phyloP scores from a whole-genome alignment of 495 filamentous ascomycete species.

The Podospora comata region DNA sequence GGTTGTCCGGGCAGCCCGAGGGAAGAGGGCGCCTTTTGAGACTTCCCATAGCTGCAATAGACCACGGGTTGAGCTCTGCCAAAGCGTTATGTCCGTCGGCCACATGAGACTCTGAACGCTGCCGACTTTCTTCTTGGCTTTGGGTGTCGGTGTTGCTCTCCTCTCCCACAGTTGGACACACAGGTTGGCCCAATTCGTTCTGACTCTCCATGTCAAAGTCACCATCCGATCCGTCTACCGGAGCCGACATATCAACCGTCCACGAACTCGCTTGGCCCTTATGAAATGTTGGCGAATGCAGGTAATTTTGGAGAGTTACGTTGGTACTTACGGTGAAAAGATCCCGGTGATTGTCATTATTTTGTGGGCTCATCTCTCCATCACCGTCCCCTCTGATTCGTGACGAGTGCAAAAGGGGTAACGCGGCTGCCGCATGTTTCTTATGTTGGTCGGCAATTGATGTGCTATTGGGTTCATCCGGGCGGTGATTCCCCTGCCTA shows the following conservation, averaged over 20 bases:
- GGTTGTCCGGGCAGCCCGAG: neutral
- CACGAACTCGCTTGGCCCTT: neutral
- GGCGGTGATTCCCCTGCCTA: neutral
- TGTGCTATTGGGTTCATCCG: neutral
- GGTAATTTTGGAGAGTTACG: neutral
- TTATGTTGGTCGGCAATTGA: neutral
- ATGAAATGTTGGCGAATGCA: neutral
- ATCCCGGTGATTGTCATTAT: neutral
- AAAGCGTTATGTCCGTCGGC: neutral
- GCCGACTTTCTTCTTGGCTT: too few species aligned
- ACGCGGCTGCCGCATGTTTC: neutral
- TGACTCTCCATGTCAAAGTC: neutral
- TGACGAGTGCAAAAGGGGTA: neutral
- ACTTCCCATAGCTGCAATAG: slow-evolving; percentile 18
- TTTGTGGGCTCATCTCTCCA: too few species aligned
- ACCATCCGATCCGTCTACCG: neutral
- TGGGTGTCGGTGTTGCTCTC: neutral
- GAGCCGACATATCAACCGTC: neutral
- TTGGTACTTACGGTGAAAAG: neutral
- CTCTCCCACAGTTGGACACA: neutral
- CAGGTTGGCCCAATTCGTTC: neutral
- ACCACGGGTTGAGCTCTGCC: slow-evolving; percentile 31
- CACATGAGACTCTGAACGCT: neutral
- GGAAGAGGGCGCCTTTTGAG: neutral
- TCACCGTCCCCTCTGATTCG: neutral